Conservation (phyloP, 2,329 filamentous ascomycete genomes). For the Periconia sp. region DNA sequence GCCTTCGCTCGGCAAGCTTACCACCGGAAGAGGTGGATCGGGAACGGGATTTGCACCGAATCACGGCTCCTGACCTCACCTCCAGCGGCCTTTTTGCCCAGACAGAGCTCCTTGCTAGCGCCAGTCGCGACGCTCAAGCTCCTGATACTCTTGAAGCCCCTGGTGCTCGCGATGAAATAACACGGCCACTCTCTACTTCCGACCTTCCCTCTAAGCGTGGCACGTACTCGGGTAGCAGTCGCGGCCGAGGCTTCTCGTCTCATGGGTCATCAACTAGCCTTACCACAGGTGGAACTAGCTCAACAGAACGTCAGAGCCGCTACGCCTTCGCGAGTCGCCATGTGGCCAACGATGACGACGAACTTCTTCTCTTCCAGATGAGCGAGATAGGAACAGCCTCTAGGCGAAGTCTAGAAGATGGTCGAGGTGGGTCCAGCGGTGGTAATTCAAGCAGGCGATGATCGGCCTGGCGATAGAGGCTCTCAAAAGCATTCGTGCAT, state of each 20-base stretch:
- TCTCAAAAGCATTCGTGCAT: background rate
- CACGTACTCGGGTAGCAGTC: conserved; percentile 25
- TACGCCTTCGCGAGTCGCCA: conserved; percentile 54
- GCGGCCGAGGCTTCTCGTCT: conserved; percentile 39
- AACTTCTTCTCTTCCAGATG: conserved; percentile 75
- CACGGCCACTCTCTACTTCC: conserved; percentile 33
- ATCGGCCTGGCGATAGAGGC: conserved; percentile 23
- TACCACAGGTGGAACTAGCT: conserved; percentile 41
- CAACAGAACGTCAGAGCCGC: conserved; percentile 44
- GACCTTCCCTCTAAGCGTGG: conserved; percentile 36
- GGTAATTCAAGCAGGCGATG: conserved; percentile 34
- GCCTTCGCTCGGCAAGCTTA: conserved; percentile 70
- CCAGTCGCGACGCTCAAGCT: conserved; percentile 24
- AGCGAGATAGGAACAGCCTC: conserved; percentile 66
- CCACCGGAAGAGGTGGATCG: conserved; percentile 65
- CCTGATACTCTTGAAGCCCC: conserved; percentile 17
- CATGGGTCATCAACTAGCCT: conserved; percentile 38
- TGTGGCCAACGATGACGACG: conserved; percentile 63
- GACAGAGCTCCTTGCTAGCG: conserved; percentile 36
- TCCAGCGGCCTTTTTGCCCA: conserved; percentile 67
- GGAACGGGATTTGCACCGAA: conserved; percentile 34
- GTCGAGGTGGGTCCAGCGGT: conserved; percentile 34
- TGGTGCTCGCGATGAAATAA: conserved; percentile 34
- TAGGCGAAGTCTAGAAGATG: conserved; percentile 46
- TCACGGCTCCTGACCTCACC: conserved; percentile 59